phyloP scores from a whole-genome alignment of 2,329 filamentous ascomycete genomes.

The Chrysosporium keratinophilum region DNA sequence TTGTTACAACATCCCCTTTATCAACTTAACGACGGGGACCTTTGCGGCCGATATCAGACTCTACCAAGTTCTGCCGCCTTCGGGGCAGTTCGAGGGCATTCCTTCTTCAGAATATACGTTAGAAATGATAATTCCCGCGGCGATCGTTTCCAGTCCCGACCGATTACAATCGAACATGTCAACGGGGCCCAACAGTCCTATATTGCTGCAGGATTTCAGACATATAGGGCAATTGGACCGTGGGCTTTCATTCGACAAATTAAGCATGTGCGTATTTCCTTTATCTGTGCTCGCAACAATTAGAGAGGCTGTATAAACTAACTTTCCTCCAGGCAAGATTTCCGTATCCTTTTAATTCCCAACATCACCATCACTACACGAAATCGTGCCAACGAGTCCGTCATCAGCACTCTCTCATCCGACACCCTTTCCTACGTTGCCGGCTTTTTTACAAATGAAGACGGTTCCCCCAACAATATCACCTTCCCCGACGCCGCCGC shows the following conservation, averaged over 20 bases:
- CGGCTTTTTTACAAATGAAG: slow-evolving; percentile 23
- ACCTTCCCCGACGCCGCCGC: slow-evolving; percentile 19
- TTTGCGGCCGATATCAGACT: slow-evolving; percentile 70
- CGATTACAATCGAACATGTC: slow-evolving; percentile 12
- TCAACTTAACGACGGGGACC: slow-evolving; percentile 53
- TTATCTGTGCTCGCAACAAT: too few species aligned
- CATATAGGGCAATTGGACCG: slow-evolving; percentile 26
- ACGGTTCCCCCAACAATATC: slow-evolving; percentile 20
- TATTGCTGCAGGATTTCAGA: slow-evolving; percentile 26
- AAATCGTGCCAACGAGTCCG: slow-evolving; percentile 7
- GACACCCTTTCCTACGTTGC: slow-evolving; percentile 31
- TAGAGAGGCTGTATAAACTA: not conserved
- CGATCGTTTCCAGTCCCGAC: slow-evolving; percentile 18
- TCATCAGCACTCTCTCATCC: slow-evolving; percentile 24
- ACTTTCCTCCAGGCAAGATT: slow-evolving; percentile 17
- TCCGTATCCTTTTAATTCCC: slow-evolving; percentile 28
- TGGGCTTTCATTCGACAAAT: slow-evolving; percentile 21
- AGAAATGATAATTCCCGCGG: slow-evolving; percentile 21
- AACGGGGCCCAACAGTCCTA: slow-evolving; percentile 9
- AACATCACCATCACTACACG: slow-evolving; percentile 24
- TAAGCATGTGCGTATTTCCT: slow-evolving; percentile 21
- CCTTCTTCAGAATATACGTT: slow-evolving; percentile 24
- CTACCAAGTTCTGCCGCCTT: slow-evolving; percentile 56
- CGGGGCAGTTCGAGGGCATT: slow-evolving; percentile 37
- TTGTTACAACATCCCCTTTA: slow-evolving; percentile 69